A percentile compares a stretch with the other conserved stretches of the same genome.
These are phyloP conservation scores for Cytospora mali DNA, from an alignment of 2,329 filamentous ascomycete species.

Conservation along the genomic window DNA sequence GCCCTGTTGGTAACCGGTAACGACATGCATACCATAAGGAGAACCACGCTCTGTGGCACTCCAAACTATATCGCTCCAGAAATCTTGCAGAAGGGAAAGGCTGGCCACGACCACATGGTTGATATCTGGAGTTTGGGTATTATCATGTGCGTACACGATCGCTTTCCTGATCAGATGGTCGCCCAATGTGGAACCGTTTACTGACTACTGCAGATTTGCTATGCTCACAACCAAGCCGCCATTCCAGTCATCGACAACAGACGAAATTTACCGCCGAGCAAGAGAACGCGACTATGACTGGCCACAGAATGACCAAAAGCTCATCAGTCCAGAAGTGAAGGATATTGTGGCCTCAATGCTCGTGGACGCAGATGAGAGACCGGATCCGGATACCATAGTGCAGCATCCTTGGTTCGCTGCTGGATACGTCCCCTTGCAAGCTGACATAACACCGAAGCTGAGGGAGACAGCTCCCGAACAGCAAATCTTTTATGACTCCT, in stretches of 20 bases:
- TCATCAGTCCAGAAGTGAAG: constrained; percentile 75
- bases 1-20: constrained; percentile 88
- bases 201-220: constrained; percentile 67
- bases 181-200: not conserved
- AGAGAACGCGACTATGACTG: constrained; percentile 76
- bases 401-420: constrained; percentile 78
- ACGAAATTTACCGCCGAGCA: constrained; percentile 79
- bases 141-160: constrained; percentile 69
- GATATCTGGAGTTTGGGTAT: constrained; percentile 98
- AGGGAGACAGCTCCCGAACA: constrained; percentile 60
- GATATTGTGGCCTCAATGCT: constrained; percentile 77
- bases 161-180: constrained; percentile 6
- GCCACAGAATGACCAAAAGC: constrained; percentile 69
- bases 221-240: constrained; percentile 96
- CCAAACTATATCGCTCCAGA: constrained; percentile 98
- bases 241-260: constrained; percentile 88
- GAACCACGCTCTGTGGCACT: constrained; percentile 94
- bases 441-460: constrained; percentile 61
- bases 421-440: constrained; percentile 68
- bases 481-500: constrained; percentile 58
- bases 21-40: constrained; percentile 80
- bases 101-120: constrained; percentile 96
- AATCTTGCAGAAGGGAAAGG: constrained; percentile 89
- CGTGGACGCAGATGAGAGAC: constrained; percentile 73
- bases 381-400: constrained; percentile 76